Percentiles rank a stretch among this genome's conserved stretches.
These are phyloP conservation scores for Oryza punctata DNA, from an alignment of 176 grass and related monocot genomes.

Conservation along the genomic window DNA sequence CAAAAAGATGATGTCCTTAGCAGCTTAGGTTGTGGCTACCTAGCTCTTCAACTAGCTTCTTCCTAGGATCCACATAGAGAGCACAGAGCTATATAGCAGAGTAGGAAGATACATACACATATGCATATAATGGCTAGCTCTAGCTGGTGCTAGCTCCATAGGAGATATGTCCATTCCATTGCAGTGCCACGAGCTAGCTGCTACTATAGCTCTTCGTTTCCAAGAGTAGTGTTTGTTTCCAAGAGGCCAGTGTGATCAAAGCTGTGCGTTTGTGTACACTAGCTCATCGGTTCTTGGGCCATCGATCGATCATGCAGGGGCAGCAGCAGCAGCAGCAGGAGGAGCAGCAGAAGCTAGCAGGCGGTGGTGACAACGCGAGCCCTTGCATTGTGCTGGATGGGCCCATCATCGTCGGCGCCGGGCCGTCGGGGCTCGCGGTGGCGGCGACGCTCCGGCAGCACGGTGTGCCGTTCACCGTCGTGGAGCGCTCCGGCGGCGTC, in stretches of 20 bases:
- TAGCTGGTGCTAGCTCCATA: neutral
- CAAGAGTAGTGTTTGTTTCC: neutral
- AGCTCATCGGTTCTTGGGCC: neutral
- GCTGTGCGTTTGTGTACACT: constrained; percentile 14
- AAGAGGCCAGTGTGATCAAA: constrained; percentile 5
- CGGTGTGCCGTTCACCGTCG: constrained; percentile 60
- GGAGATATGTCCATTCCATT: constrained; percentile 23
- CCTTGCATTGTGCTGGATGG: constrained; percentile 45
- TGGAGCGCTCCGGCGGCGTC: constrained; percentile 79
- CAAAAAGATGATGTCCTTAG: constrained; percentile 34
- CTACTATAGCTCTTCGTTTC: neutral
- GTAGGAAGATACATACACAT: neutral
- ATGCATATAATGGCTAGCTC: neutral
- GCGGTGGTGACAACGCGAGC: neutral
- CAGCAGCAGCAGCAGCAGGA: constrained; percentile 34
- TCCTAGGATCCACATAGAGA: constrained; percentile 2
- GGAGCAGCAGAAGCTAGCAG: too few species aligned
- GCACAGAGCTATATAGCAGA: constrained; percentile 3
- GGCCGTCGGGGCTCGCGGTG: constrained; percentile 85
- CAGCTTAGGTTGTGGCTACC: constrained; percentile 36
- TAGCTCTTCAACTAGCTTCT: constrained; percentile 37
- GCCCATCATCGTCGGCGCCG: constrained; percentile 90
- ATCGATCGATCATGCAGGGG: constrained; percentile 27
- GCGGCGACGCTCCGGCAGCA: constrained; percentile 71
- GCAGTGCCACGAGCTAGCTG: constrained; percentile 1